These are phyloP conservation scores for Syzygium jambos DNA, from an alignment of 345 rosid genomes.

Conservation along the genomic window DNA sequence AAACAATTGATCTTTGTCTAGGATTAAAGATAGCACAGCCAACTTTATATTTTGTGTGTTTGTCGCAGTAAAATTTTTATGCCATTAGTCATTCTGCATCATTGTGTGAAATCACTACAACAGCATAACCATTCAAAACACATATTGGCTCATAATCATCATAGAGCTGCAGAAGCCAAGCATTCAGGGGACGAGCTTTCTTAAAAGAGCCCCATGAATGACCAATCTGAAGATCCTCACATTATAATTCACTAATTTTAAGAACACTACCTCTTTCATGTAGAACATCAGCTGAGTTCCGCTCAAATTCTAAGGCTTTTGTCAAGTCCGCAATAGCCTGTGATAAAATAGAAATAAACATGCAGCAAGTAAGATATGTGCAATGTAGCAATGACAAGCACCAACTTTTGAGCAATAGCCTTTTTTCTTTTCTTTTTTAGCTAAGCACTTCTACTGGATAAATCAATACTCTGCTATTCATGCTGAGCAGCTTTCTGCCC, in stretches of 20 bases:
- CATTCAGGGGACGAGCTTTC: not conserved
- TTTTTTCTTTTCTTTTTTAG: not conserved
- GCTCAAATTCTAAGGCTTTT: conserved; percentile 84
- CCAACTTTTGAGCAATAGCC: not conserved
- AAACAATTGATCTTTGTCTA: not conserved
- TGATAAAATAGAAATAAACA: conserved; percentile 11
- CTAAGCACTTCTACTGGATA: not conserved
- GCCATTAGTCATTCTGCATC: not conserved
- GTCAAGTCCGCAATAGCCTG: conserved; percentile 94
- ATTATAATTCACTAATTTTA: not conserved
- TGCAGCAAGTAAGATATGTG: not conserved
- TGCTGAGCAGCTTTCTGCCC: not conserved
- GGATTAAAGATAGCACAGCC: not conserved
- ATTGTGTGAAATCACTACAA: not conserved
- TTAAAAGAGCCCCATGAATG: not conserved
- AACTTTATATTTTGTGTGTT: not conserved
- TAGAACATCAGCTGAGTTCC: conserved; percentile 74
- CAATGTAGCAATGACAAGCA: not conserved
- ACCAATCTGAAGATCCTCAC: not conserved
- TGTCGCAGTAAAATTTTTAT: not conserved
- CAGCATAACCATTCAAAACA: not conserved
- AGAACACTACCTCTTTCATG: conserved; percentile 81
- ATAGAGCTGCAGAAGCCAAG: not conserved
- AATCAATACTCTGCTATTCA: not conserved
- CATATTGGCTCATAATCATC: not conserved